Conservation (phyloP, 345 rosid genomes). For the Ailanthus altissimus region DNA sequence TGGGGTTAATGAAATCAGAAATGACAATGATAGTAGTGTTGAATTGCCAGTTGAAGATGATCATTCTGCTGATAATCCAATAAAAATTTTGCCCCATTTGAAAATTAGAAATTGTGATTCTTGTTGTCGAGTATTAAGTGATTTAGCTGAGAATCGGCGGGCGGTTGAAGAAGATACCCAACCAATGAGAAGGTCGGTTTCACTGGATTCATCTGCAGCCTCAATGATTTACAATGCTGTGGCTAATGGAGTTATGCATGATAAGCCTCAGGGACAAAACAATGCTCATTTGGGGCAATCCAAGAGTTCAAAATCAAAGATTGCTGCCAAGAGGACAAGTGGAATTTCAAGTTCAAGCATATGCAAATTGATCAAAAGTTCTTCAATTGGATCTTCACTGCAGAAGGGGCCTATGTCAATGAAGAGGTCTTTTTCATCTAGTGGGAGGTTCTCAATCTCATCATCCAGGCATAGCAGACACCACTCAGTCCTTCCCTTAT, state of each 20-base stretch:
- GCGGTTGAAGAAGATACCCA: constrained; percentile 24
- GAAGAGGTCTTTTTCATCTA: constrained; percentile 45
- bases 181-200: constrained; percentile 54
- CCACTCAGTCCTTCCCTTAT: constrained; percentile 27
- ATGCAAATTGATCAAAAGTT: constrained; percentile 33
- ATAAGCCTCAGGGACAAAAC: constrained; percentile 15
- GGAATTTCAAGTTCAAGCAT: constrained; percentile 34
- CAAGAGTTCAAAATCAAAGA: constrained; percentile 28
- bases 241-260: constrained; percentile 5
- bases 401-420: constrained; percentile 39
- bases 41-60: constrained; percentile 15
- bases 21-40: constrained; percentile 2
- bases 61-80: constrained; percentile 11
- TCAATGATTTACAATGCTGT: constrained; percentile 18
- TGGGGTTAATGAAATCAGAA: constrained; percentile 25
- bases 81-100: constrained; percentile 3
- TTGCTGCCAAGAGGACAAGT: constrained; percentile 9
- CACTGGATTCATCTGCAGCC: constrained; percentile 48
- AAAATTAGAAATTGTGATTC: constrained; percentile 19
- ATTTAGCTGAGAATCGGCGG: constrained; percentile 25
- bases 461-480: constrained; percentile 35
- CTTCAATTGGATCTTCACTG: constrained; percentile 39
- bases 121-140: constrained; percentile 32
- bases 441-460: constrained; percentile 32
- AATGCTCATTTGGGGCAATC: neutral